These are phyloP conservation scores for Borealophlyctis nickersoniae DNA, from an alignment of 192 early-diverging fungal species.

Conservation along the genomic window DNA sequence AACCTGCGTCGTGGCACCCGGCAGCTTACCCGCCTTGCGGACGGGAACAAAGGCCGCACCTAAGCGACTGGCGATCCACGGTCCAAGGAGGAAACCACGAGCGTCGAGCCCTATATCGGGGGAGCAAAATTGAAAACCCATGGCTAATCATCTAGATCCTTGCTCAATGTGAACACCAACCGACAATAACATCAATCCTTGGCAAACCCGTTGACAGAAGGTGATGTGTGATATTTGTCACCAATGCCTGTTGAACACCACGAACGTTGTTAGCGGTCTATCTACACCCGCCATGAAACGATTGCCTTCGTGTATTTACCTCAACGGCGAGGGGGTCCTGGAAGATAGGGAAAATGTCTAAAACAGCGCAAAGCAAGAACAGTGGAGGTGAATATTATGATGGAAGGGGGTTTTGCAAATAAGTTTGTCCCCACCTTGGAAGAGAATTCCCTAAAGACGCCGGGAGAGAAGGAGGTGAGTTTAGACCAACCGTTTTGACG, in stretches of 20 bases:
- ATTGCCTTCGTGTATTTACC: slow-evolving; percentile 14
- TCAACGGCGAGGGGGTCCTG: slow-evolving; percentile 91
- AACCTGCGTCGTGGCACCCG: slow-evolving; percentile 68
- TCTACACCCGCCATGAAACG: background rate
- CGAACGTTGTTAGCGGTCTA: background rate
- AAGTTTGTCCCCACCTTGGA: slow-evolving; percentile 62
- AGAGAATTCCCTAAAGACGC: slow-evolving; percentile 79
- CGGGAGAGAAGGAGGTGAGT: too few relatives aligned
- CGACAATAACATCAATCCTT: slow-evolving; percentile 87
- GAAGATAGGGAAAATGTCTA: slow-evolving; percentile 96
- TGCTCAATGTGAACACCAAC: too few relatives aligned
- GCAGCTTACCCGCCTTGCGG: slow-evolving; percentile 95
- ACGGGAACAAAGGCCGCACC: slow-evolving; percentile 91
- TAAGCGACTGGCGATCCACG: slow-evolving; percentile 83
- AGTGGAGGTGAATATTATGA: too few relatives aligned
- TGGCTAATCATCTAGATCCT: too few relatives aligned
- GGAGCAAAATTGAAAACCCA: too few relatives aligned
- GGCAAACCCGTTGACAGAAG: slow-evolving; percentile 53
- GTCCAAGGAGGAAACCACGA: slow-evolving; percentile 95
- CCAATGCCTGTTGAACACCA: slow-evolving; percentile 54
- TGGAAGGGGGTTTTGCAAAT: too few relatives aligned
- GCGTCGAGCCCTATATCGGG: slow-evolving; percentile 87
- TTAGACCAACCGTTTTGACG: too few relatives aligned
- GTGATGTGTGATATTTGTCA: slow-evolving; percentile 83
- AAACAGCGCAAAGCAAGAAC: too few relatives aligned